Percentiles rank a stretch among this genome's conserved stretches.
phyloP scores from a whole-genome alignment of 805 yeast genomes.

The Candida ortonii region DNA sequence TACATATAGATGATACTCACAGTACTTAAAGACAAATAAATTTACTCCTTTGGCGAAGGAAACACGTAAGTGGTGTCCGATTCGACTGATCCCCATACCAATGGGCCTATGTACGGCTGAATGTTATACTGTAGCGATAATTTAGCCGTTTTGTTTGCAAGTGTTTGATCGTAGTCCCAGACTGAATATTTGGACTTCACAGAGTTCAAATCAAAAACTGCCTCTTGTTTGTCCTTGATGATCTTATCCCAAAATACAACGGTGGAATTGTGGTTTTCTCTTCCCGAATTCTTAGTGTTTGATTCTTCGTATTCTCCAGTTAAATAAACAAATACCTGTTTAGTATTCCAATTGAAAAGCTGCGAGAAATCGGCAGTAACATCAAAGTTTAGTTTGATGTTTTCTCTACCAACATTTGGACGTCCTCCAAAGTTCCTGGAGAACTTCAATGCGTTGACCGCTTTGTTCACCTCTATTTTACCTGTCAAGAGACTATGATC shows the following conservation, averaged over 20 bases:
- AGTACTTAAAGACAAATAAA: no score
- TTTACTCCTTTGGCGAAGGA: constrained; percentile 17
- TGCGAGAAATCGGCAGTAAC: constrained; percentile 71
- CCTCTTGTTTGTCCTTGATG: constrained; percentile 55
- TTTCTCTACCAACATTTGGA: constrained; percentile 70
- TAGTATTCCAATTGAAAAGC: constrained; percentile 94
- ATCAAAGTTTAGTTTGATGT: constrained; percentile 68
- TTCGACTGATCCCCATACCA: constrained; percentile 61
- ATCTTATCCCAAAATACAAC: constrained; percentile 92
- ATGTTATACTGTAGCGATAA: constrained; percentile 83
- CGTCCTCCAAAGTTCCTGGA: constrained; percentile 52
- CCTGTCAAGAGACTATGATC: constrained; percentile 43
- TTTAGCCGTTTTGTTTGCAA: constrained; percentile 61
- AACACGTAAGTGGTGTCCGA: constrained; percentile 22
- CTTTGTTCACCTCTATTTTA: constrained; percentile 17
- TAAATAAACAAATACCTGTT: constrained; percentile 88
- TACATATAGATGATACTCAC: no score
- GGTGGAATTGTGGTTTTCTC: constrained; percentile 37
- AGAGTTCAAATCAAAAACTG: constrained; percentile 50
- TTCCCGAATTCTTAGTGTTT: constrained; percentile 32
- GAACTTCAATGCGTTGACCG: constrained; percentile 22
- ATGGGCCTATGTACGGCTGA: constrained; percentile 86
- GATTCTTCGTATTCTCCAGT: constrained; percentile 74
- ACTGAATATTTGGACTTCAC: constrained; percentile 74
- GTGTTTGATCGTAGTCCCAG: constrained; percentile 73